Percentiles rank a stretch among this genome's conserved stretches.
Conservation (phyloP, 2,329 filamentous ascomycete genomes). For the Claviceps africana region DNA sequence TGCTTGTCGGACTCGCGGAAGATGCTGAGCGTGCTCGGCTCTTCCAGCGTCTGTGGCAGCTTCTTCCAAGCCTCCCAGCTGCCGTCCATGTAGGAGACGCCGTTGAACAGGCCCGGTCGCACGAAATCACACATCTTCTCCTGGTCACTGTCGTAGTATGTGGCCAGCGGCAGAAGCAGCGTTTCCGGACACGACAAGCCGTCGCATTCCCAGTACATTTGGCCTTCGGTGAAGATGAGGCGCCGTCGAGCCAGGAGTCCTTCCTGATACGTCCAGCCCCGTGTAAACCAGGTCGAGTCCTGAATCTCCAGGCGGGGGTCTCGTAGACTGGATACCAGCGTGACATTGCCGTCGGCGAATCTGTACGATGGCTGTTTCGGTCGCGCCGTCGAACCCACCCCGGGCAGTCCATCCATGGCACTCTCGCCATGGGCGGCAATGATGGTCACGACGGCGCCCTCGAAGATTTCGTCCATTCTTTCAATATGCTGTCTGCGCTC, state of each 20-base stretch:
- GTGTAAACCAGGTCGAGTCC: conserved; percentile 20
- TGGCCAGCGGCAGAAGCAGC: conserved; percentile 16
- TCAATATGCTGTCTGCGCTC: conserved; percentile 18
- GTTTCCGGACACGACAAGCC: conserved; percentile 24
- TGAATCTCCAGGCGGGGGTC: conserved; percentile 17
- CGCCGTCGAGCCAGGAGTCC: conserved; percentile 21
- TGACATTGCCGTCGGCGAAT: conserved; percentile 18
- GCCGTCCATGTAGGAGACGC: conserved; percentile 20
- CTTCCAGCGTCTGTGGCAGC: conserved; percentile 14
- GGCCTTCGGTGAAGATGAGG: conserved; percentile 24
- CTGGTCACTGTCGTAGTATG: conserved; percentile 19
- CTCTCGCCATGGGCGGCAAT: conserved; percentile 23
- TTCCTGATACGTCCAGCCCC: conserved; percentile 28
- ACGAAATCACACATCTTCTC: conserved; percentile 23
- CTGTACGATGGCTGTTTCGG: conserved; percentile 18
- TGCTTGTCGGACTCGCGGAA: conserved; percentile 22
- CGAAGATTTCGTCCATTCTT: conserved; percentile 25
- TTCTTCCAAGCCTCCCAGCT: conserved; percentile 23
- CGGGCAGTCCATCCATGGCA: conserved; percentile 21
- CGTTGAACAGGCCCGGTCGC: conserved; percentile 20
- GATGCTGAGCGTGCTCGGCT: conserved; percentile 21
- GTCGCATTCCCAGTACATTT: conserved; percentile 27
- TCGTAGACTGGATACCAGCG: conserved; percentile 19
- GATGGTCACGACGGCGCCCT: conserved; percentile 22
- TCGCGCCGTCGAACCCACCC: conserved; percentile 16